Conservation (phyloP, 345 rosid species). For the Theobroma cacao region DNA sequence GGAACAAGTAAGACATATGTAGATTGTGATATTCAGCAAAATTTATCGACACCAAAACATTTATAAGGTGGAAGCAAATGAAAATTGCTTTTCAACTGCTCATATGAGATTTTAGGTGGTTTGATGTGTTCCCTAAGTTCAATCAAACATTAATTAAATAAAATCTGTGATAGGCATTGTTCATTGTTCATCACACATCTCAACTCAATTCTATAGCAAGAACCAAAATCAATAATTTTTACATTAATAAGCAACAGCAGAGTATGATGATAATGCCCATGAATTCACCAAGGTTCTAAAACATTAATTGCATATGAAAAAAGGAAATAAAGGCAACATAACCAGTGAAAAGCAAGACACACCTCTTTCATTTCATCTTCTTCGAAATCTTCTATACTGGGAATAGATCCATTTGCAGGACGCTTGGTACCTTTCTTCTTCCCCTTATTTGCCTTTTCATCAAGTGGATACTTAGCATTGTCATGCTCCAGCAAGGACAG, state of each 20-base stretch:
- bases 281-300: neutral
- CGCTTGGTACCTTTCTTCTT: slow-evolving; percentile 79
- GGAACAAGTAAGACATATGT: neutral
- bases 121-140: neutral
- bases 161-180: neutral
- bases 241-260: neutral
- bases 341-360: slow-evolving; percentile 11
- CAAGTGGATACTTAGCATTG: slow-evolving; percentile 98
- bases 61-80: neutral
- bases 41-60: neutral
- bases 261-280: neutral
- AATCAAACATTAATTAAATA: neutral
- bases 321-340: neutral
- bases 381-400: slow-evolving; percentile 75
- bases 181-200: neutral
- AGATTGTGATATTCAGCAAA: neutral
- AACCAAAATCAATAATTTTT: neutral
- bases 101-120: neutral
- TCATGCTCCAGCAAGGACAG: slow-evolving; percentile 80
- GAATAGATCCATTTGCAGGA: slow-evolving; percentile 53
- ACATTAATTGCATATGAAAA: neutral
- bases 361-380: slow-evolving; percentile 83
- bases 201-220: neutral
- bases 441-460: slow-evolving; percentile 59
- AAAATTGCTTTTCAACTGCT: slow-evolving; percentile 3